Evolutionary conservation across 352 stramenopile species (phyloP).

Genomic region (Phytopythium aichiense): DNA sequence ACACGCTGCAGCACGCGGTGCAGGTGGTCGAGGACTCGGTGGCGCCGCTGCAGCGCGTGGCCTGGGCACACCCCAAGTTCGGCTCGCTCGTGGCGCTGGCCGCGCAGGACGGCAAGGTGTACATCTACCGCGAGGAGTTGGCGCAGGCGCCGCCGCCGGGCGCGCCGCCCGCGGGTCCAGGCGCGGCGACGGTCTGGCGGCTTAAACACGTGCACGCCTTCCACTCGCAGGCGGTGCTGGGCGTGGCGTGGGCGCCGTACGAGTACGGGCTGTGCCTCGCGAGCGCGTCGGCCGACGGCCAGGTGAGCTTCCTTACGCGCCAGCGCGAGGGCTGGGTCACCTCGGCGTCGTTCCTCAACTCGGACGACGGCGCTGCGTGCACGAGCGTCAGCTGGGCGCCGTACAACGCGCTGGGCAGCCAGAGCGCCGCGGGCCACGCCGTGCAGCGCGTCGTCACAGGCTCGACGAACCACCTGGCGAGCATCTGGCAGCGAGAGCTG

Average conservation of each 20-base stretch:
- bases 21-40: conserved; percentile 57
- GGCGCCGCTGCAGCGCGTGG: conserved; percentile 70
- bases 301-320: conserved; percentile 81
- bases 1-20: conserved; percentile 53
- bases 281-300: conserved; percentile 69
- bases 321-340: conserved; percentile 80
- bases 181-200: conserved; percentile 60
- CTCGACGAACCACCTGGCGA: conserved; percentile 57
- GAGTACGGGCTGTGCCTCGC: conserved; percentile 85
- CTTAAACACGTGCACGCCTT: conserved; percentile 77
- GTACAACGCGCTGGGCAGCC: conserved; percentile 83
- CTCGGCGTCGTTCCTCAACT: conserved; percentile 73
- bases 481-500: conserved; percentile 53
- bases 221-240: conserved; percentile 69
- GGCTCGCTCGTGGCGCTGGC: conserved; percentile 74
- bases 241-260: conserved; percentile 82
- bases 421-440: conserved; percentile 44
- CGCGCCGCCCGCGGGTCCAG: not conserved
- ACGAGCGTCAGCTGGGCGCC: conserved; percentile 81
- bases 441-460: conserved; percentile 75
- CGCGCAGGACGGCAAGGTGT: conserved; percentile 79
- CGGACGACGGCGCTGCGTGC: conserved; percentile 66
- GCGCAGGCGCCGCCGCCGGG: conserved; percentile 25
- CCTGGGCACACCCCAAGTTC: conserved; percentile 85
- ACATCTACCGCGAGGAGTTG: conserved; percentile 81